phyloP scores from a whole-genome alignment of 768 basidiomycete species.

The Exidia glandulosa region DNA sequence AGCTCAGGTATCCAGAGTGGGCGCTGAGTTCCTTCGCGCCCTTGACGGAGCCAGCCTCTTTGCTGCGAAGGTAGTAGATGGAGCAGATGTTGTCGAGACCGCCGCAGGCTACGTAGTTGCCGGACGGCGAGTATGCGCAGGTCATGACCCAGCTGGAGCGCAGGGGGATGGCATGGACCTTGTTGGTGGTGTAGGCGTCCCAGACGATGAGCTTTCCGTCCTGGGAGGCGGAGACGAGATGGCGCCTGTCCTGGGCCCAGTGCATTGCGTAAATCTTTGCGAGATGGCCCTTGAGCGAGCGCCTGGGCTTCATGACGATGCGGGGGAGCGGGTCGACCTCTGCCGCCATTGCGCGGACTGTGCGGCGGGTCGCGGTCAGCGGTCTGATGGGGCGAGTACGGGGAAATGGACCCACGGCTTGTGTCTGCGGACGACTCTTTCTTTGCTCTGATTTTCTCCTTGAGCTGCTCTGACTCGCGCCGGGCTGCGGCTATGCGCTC shows the following conservation, averaged over 20 bases:
- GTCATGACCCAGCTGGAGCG: conserved; percentile 99
- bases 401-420: conserved; percentile 55
- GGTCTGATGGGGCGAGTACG: conserved; percentile 1
- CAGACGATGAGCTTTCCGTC: conserved; percentile 99
- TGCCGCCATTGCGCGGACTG: conserved; percentile 97
- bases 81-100: conserved; percentile 99
- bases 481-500: conserved; percentile 93
- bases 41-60: conserved; percentile 66
- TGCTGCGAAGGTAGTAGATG: conserved; percentile 88
- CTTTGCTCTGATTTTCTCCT: conserved; percentile 97
- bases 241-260: conserved; percentile 94
- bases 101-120: conserved; percentile 96
- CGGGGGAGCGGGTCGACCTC: conserved; percentile 94
- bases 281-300: conserved; percentile 91
- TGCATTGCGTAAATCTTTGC: conserved; percentile 99
- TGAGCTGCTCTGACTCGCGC: conserved; percentile 91
- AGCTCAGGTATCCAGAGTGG: conserved; percentile 95
- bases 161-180: conserved; percentile 97
- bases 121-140: conserved; percentile 94
- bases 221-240: conserved; percentile 98
- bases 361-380: conserved; percentile 9
- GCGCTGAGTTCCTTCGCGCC: conserved; percentile 93
- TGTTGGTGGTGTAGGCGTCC: conserved; percentile 99
- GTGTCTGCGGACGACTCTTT: conserved; percentile 97
- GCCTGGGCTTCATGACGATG: conserved; percentile 92